Evolutionary conservation across 306 rosid species (phyloP), one percentile per base, ranked within the genome.

Genomic region (Acacia confusa): DNA sequence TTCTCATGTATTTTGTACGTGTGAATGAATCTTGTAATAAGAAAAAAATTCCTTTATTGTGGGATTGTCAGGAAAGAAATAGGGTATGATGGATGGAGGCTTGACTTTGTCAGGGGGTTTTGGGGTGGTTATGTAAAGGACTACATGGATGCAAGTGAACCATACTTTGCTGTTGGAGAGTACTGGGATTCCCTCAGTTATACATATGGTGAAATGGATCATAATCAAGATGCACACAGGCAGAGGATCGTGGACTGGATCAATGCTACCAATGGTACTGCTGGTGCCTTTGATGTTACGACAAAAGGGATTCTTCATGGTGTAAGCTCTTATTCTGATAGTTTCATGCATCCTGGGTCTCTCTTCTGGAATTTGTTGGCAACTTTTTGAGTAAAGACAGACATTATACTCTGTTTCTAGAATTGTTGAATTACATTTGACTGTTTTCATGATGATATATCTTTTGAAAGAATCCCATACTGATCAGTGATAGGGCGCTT

Each of bases 51-150:
- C 77, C 55, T 73, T 75, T 77, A 36, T 24, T 68, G 63, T 30
- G 61, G 86, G 61, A 70, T 78, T 14, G 70, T 76, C 92, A 95
- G 99, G 92, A 16, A 93, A 32, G 99, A 96, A 83, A 91, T 96
- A 52, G 99, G 99, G 72, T 96, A 91, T 75, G 98, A 92, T 76
- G 99, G 99, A 69, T 96, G 99, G 99, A 88, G 99, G 89, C 99
- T 96, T 82, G 99, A 96, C 91, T 96, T 92, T 89, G 97, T 82
- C 24, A 79, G 98, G 85, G 99, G 99, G 71, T 96, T 96, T 88
- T 96, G 99, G 99, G 99, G 99, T 78, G 99, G 99, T 78, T 96
- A 96, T 83, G 92, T 96, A 61, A 94, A 90, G 89, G 97, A 96
- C 85, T 96, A 96, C 87, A 25, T 96, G 50, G 92, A 92, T 43